Evolutionary conservation across 768 basidiomycete genomes (phyloP), one percentile per base, ranked within the genome.

Genomic region (Hortiboletus flavorubellus): DNA sequence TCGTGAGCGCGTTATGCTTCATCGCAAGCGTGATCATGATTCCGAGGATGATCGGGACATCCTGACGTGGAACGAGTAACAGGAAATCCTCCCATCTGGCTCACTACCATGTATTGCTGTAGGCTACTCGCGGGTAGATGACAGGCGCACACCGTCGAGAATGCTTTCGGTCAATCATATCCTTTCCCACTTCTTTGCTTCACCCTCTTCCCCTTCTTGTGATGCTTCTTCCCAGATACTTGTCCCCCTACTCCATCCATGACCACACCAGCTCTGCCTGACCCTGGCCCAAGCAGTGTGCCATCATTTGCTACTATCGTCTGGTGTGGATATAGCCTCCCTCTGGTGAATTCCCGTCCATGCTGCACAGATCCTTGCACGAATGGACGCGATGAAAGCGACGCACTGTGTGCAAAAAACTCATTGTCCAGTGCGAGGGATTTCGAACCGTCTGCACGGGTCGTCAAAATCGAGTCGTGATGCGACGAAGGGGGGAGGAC

Each of bases 121-220:
- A 21, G 21, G 21, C 33, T 54, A 46, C 44, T 35, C 44, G 21
- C 21, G 37, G 9, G 33, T n/a, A 47, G n/a, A 51, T 18, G 12
- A 35, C 51, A 18, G 21, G 23, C 18, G 12, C 23, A 45, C 30
- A 45, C 21, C 5, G 44, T 3, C 30, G n/a, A 37, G 5, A 23
- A n/a, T 34, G 9, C 23, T 16, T 47, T 37, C 23, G 21, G 33
- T 69, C 66, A 82, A 69, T 97, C 96, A 63, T 98, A 98, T 23
- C 96, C 96, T 65, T 83, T 88, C 14, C 96, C 96, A 66, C 92
- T 93, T 58, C 96, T 78, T 72, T 95, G 89, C 74, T 98, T 98
- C 46, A 81, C 82, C 46, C 86, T 74, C 66, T 89, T 87, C 72
- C 79, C 73, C 67, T 86, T 89, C 73, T 93, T 97, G 76, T 93